Percentiles rank a stretch among this genome's conserved stretches.
phyloP scores from a whole-genome alignment of 1,139 yeast genomes.

The Chernovozyma aurita region DNA sequence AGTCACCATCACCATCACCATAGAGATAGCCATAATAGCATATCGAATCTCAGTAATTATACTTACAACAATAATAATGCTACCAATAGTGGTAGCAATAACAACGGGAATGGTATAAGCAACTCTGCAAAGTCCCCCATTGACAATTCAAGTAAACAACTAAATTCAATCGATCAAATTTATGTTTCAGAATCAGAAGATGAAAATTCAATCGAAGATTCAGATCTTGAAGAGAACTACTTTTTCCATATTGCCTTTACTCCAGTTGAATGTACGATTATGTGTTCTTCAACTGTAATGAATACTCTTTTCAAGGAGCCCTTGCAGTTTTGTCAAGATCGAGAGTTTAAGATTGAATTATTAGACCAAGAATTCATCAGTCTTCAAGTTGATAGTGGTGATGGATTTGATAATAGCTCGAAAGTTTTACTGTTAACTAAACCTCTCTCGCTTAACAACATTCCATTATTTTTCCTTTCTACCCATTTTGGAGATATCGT shows the following conservation, averaged over 20 bases:
- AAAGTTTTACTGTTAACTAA: constrained; percentile 55
- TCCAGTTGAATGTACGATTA: constrained; percentile 53
- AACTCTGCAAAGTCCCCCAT: constrained; percentile 10
- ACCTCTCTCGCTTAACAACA: constrained; percentile 55
- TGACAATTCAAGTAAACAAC: constrained; percentile 4
- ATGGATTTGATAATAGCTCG: constrained; percentile 48
- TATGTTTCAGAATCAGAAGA: constrained; percentile 9
- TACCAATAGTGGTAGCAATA: neutral
- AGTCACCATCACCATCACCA: neutral
- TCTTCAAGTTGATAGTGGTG: constrained; percentile 61
- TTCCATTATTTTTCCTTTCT: constrained; percentile 59
- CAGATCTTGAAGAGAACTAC: constrained; percentile 21
- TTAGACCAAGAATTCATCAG: constrained; percentile 46
- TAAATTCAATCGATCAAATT: constrained; percentile 4
- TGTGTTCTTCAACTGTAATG: constrained; percentile 40
- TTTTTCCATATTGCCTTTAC: constrained; percentile 56
- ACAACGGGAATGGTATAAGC: constrained; percentile 1
- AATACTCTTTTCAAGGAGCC: constrained; percentile 33
- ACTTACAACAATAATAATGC: constrained; percentile 21
- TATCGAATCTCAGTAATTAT: neutral
- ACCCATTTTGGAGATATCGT: constrained; percentile 67
- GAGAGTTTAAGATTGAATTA: constrained; percentile 34
- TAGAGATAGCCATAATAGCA: neutral
- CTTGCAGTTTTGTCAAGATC: constrained; percentile 22
- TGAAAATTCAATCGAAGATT: constrained; percentile 21